Percentiles rank a stretch among this genome's conserved stretches.
Conservation (phyloP, 352 stramenopile species). For the Phytophthora constricta region DNA sequence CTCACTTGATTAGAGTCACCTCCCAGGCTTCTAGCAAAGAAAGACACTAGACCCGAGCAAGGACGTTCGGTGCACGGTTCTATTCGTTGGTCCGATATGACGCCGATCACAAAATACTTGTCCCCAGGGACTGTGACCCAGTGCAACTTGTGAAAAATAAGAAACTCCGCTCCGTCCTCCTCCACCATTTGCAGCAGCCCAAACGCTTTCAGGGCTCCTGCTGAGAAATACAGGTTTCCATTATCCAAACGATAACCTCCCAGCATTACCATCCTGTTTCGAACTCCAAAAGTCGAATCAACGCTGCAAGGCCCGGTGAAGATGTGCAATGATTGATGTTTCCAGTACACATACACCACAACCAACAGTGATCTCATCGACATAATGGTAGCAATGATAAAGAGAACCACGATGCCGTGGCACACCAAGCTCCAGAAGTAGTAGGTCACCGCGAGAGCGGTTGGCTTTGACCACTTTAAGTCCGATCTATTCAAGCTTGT, state of each 20-base stretch:
- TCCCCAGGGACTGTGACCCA: background rate
- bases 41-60: background rate
- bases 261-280: no score
- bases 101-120: background rate
- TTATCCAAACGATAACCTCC: no score
- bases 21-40: background rate
- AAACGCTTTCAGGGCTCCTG: background rate
- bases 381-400: constrained; percentile 24
- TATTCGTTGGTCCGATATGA: background rate
- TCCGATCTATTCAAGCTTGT: constrained; percentile 21
- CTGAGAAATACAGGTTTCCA: no score
- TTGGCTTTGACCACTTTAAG: constrained; percentile 20
- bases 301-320: no score
- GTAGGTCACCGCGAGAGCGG: constrained; percentile 25
- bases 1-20: background rate
- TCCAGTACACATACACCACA: no score
- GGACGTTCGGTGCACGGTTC: background rate
- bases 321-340: no score
- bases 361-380: no score
- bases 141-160: background rate
- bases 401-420: constrained; percentile 17
- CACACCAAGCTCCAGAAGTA: constrained; percentile 30
- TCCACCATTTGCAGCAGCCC: background rate
- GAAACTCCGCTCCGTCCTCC: background rate
- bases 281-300: no score